Base-by-base conservation (phyloP, 1,139 yeast genomes). In the Debaryomyces udenii region DNA sequence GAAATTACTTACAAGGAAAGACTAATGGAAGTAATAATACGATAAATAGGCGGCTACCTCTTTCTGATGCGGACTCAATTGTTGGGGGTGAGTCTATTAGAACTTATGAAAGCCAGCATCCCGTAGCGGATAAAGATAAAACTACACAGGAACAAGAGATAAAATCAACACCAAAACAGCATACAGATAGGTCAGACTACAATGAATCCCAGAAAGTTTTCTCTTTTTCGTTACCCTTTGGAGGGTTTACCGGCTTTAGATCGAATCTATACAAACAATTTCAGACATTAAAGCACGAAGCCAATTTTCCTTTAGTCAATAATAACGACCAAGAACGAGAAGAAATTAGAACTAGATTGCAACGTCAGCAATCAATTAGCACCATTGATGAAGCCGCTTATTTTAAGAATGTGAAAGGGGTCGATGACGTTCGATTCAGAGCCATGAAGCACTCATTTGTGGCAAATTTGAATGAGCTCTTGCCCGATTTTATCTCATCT, bases 361-460 rank as follows among this genome's bases (percentile, higher is more conserved):
- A 69, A 42, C 66, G 86, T 31, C 85, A 80, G 47, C 78, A 79
- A 42, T 71, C 86, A 0, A 67, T 85, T 10, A 65, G 77, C 31
- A 82, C 93, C 0, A 27, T 80, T 5, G 87, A 85, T 42, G 96
- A 87, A 49, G 82, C 83, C 1, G 61, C 66, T 10, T 66, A 78
- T 41, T 89, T 78, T 59, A 71, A 68, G 41, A 68, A 77, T 38
- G 68, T 74, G 31, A 81, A 76, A 39, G 81, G 82, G 11, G 70
- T 80, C 29, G 91, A 82, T 47, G 83, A 83, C 51, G 81, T 83
- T 0, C 70, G 94, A 40, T 61, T 83, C 27, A 66, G 85, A 26
- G 96, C 96, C 0, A 77, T 88, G 29, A 78, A 76, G 47, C 79
- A 80, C 44, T 77, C 88, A 0, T 52, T 88, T 4, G 68, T 80